Evolutionary conservation across 2,329 filamentous ascomycete genomes (phyloP).

Genomic region (Botrytis porri): DNA sequence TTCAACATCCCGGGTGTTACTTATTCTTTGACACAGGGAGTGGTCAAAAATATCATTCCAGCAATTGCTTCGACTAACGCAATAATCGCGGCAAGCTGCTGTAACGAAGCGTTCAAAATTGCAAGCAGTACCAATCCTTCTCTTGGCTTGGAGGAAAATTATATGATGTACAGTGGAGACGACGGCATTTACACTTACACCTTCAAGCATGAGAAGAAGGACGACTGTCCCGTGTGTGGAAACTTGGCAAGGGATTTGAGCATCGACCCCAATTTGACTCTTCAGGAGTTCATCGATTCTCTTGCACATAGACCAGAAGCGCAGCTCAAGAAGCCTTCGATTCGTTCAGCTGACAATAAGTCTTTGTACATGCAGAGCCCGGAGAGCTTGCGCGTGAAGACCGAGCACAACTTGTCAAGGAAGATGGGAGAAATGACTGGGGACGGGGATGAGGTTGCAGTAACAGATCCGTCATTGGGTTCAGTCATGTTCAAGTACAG

Average conservation of each 20-base stretch:
- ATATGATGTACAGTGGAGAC: slow-evolving; percentile 99
- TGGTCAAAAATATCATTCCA: slow-evolving; percentile 99
- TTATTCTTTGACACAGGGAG: slow-evolving; percentile 92
- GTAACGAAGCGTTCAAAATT: slow-evolving; percentile 96
- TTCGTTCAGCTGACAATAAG: slow-evolving; percentile 75
- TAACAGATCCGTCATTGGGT: slow-evolving; percentile 87
- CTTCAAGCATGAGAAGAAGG: slow-evolving; percentile 90
- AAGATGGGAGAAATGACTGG: slow-evolving; percentile 74
- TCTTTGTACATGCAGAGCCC: slow-evolving; percentile 90
- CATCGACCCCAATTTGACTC: slow-evolving; percentile 67
- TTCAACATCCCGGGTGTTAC: slow-evolving; percentile 92
- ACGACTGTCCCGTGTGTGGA: slow-evolving; percentile 92
- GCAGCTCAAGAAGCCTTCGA: slow-evolving; percentile 89
- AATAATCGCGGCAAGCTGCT: slow-evolving; percentile 91
- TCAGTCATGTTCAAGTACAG: slow-evolving; percentile 38
- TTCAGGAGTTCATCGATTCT: slow-evolving; percentile 82
- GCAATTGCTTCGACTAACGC: slow-evolving; percentile 98
- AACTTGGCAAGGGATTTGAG: slow-evolving; percentile 72
- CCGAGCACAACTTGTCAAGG: slow-evolving; percentile 75
- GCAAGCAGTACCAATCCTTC: slow-evolving; percentile 78
- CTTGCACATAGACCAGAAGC: slow-evolving; percentile 81
- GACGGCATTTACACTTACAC: slow-evolving; percentile 97
- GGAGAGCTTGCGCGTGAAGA: slow-evolving; percentile 77
- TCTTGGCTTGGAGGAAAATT: slow-evolving; percentile 77
- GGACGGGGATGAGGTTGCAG: slow-evolving; percentile 83